Base-by-base conservation (phyloP, 1,284 basidiomycete genomes). In the Puccinia coronata region DNA sequence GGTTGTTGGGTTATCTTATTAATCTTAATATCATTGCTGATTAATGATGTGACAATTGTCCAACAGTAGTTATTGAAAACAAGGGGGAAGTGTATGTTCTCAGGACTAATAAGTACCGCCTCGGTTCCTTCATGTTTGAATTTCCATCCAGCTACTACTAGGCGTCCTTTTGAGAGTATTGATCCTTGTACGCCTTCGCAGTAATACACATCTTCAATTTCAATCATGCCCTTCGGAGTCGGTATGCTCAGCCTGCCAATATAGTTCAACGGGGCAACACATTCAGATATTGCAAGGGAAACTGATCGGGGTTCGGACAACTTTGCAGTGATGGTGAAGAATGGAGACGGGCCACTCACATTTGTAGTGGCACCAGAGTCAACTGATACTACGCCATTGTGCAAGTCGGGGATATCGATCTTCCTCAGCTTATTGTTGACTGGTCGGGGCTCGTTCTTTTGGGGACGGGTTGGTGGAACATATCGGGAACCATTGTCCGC, bases 361-460 rank as follows among this genome's bases (percentile, higher is more conserved):
- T 61, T 61, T 11, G 57, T 61, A 36, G 57, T 61, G 57, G 57
- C 57, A 61, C 57, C 57, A 5, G 57, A 61, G 20, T 61, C 57
- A 12, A 61, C 25, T 28, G 31, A 25, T 3, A 61, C 57, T 61
- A 11, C 2, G 5, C 57, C 12, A 18, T 61, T 20, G 34, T 16
- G 25, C 4, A 25, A 6, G 6, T 28, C 34, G 2, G 57, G 57
- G 3, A 61, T 31, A 23, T 61, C n/a, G 4, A 61, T 61, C 31
- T 36, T 28, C 23, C 57, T 31, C 6, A 61, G 2, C 34, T 31
- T 18, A n/a, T 36, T 36, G 11, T 12, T 31, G 34, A 8, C 28
- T 12, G 49, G 49, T 51, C n/a, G n/a, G n/a, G n/a, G n/a, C n/a
- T n/a, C n/a, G n/a, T n/a, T 8, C 8, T 23, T 6, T 23, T 31